These are phyloP conservation scores for Neonectria sp. DNA, from an alignment of 2,329 filamentous ascomycete genomes.

Conservation along the genomic window DNA sequence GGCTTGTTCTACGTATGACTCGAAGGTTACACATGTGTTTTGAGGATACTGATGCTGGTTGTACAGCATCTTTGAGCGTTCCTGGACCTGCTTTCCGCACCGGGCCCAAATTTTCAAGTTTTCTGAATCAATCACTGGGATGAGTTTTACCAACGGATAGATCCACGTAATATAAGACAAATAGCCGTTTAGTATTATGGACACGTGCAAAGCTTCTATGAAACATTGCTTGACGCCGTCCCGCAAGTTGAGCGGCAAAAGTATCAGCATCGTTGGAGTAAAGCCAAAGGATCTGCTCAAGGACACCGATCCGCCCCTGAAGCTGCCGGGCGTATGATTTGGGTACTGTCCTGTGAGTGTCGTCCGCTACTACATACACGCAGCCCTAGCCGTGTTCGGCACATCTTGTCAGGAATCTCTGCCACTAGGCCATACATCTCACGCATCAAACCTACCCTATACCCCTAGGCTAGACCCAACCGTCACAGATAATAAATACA, in stretches of 20 bases:
- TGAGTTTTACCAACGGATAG: slow-evolving; percentile 27
- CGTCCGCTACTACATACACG: too few species aligned
- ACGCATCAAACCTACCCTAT: too few species aligned
- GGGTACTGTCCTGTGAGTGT: too few species aligned
- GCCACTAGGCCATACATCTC: too few species aligned
- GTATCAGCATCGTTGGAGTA: too few species aligned
- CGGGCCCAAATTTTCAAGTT: slow-evolving; percentile 28
- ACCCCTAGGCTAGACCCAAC: too few species aligned
- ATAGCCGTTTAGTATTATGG: slow-evolving; percentile 40
- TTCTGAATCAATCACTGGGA: slow-evolving; percentile 17
- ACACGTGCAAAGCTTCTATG: slow-evolving; percentile 43
- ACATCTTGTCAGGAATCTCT: too few species aligned
- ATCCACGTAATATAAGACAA: slow-evolving; percentile 42
- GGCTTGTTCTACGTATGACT: slow-evolving; percentile 27
- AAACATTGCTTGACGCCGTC: slow-evolving; percentile 46
- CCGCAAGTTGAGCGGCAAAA: slow-evolving; percentile 32
- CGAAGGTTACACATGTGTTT: not conserved
- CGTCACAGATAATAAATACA: too few species aligned
- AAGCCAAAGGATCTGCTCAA: too few species aligned
- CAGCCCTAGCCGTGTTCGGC: too few species aligned
- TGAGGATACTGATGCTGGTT: not conserved
- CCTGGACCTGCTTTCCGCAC: slow-evolving; percentile 27
- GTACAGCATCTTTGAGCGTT: slow-evolving; percentile 16
- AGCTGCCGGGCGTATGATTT: too few species aligned
- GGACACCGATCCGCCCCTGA: too few species aligned